Evolutionary conservation across 169 alveolate species (phyloP).

Genomic region (Plasmodium ovale): DNA sequence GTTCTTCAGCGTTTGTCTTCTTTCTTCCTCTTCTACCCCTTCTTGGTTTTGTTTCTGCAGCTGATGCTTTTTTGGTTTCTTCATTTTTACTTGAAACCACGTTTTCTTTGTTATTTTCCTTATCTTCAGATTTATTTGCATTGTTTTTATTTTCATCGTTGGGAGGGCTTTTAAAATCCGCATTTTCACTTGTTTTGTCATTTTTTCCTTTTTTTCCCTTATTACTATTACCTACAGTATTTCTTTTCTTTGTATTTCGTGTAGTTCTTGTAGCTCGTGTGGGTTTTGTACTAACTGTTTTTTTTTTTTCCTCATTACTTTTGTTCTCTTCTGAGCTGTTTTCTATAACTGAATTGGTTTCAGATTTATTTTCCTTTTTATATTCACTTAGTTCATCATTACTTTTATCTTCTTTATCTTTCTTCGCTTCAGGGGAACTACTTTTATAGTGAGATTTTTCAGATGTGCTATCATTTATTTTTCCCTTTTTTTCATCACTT

Average conservation of each 20-base stretch:
- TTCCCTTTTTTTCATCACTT: slow-evolving; percentile 23
- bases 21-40: slow-evolving; percentile 65
- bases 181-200: slow-evolving; percentile 39
- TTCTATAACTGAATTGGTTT: slow-evolving; percentile 22
- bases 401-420: slow-evolving; percentile 17
- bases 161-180: slow-evolving; percentile 37
- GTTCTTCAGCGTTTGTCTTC: slow-evolving; percentile 10
- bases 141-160: slow-evolving; percentile 69
- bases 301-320: slow-evolving; percentile 23
- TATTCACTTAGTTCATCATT: slow-evolving; percentile 32
- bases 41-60: slow-evolving; percentile 44
- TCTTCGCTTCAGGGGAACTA: slow-evolving; percentile 8
- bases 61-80: slow-evolving; percentile 41
- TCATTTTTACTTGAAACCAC: slow-evolving; percentile 17
- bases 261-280: slow-evolving; percentile 18
- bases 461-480: slow-evolving; percentile 8
- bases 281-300: slow-evolving; percentile 11
- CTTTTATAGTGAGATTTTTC: slow-evolving; percentile 7
- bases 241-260: slow-evolving; percentile 16
- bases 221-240: slow-evolving; percentile 5
- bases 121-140: slow-evolving; percentile 33
- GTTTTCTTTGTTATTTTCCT: slow-evolving; percentile 42
- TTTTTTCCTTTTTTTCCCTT: slow-evolving; percentile 30
- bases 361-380: slow-evolving; percentile 36
- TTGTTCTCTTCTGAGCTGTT: slow-evolving; percentile 27